Conservation (phyloP, 2,329 filamentous ascomycete genomes). For the Fusarium verticillioides region DNA sequence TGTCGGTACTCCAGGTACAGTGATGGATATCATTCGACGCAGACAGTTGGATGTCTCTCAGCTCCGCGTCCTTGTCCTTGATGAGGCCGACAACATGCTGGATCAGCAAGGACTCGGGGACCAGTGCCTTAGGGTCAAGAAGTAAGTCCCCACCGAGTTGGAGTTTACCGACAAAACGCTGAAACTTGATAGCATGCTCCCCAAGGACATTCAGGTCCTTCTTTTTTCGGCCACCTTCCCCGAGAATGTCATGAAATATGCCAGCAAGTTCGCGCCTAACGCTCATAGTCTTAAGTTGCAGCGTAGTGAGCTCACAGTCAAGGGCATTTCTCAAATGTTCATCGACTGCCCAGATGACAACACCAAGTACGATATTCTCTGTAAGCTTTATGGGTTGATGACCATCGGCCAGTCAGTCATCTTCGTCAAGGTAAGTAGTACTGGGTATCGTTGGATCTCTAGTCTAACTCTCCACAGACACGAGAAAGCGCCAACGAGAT, state of each 20-base stretch:
- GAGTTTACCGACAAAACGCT: conserved; percentile 36
- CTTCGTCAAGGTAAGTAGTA: conserved; percentile 80
- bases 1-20: conserved; percentile 93
- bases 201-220: conserved; percentile 81
- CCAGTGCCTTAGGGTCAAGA: conserved; percentile 91
- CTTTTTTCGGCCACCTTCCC: conserved; percentile 97
- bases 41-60: conserved; percentile 76
- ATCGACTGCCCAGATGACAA: conserved; percentile 87
- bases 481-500: conserved; percentile 88
- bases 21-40: conserved; percentile 85
- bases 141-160: conserved; percentile 58
- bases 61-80: conserved; percentile 86
- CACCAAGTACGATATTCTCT: conserved; percentile 87
- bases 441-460: background rate
- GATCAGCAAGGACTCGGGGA: conserved; percentile 95
- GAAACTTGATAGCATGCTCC: conserved; percentile 70
- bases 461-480: conserved; percentile 64
- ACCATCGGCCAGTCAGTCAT: conserved; percentile 98
- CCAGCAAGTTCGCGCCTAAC: conserved; percentile 83
- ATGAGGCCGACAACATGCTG: conserved; percentile 99
- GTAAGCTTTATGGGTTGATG: conserved; percentile 95
- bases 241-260: conserved; percentile 84
- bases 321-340: conserved; percentile 97
- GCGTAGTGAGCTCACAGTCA: conserved; percentile 92
- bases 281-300: conserved; percentile 89